Evolutionary conservation across 1,139 yeast genomes (phyloP).

Genomic region (Candida buenavistaensis): DNA sequence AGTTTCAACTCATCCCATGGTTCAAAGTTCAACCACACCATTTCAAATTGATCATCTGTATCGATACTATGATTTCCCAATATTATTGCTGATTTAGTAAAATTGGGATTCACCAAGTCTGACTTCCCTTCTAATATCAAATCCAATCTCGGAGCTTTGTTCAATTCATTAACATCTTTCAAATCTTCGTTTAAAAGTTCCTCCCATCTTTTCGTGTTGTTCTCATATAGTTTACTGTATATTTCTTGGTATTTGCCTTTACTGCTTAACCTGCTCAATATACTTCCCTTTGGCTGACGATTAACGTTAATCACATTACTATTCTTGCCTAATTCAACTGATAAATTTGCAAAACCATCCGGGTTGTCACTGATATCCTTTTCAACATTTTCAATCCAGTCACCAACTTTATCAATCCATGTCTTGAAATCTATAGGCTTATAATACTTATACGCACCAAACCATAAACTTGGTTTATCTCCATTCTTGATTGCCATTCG

Average conservation of each 20-base stretch:
- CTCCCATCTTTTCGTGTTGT: slow-evolving; percentile 21
- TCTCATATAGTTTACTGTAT: slow-evolving; percentile 23
- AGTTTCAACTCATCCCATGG: slow-evolving; percentile 53
- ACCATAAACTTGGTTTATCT: slow-evolving; percentile 52
- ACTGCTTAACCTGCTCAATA: slow-evolving; percentile 15
- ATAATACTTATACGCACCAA: slow-evolving; percentile 55
- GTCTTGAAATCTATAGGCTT: slow-evolving; percentile 52
- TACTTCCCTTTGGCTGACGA: neutral
- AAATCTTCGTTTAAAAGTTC: slow-evolving; percentile 28
- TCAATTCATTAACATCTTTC: slow-evolving; percentile 33
- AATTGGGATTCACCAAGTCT: slow-evolving; percentile 21
- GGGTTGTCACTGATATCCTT: slow-evolving; percentile 12
- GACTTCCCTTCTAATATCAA: slow-evolving; percentile 37
- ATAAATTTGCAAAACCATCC: slow-evolving; percentile 10
- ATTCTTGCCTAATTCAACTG: slow-evolving; percentile 11
- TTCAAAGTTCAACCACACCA: slow-evolving; percentile 49
- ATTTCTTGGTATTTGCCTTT: slow-evolving; percentile 27
- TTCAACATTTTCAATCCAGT: slow-evolving; percentile 24
- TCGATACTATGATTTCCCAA: slow-evolving; percentile 39
- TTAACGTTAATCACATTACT: slow-evolving; percentile 7
- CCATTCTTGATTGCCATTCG: slow-evolving; percentile 44
- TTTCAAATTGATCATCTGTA: slow-evolving; percentile 43
- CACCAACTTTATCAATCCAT: slow-evolving; percentile 43
- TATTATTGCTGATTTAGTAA: slow-evolving; percentile 38
- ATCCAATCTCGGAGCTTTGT: slow-evolving; percentile 40